Evolutionary conservation across 805 yeast genomes (phyloP), one percentile per base, ranked within the genome.

Genomic region (Suhomyces sp.): DNA sequence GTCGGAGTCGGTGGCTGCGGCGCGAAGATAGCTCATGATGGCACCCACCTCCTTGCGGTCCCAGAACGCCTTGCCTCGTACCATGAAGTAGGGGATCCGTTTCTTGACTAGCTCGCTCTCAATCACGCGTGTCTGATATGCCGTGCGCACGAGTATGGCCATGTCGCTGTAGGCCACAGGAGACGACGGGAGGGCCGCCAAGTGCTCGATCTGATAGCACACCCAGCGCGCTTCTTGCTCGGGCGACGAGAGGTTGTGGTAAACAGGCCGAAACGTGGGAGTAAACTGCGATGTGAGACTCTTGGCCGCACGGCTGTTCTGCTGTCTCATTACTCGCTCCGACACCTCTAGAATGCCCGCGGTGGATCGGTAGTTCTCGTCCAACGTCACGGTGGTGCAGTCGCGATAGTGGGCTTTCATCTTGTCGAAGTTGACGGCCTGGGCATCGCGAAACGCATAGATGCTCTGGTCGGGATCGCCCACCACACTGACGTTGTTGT

Each of bases 391-490:
- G 5, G 23, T 33, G 15, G 29, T 36, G 26, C 46, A 67, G 64
- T 42, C 59, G 57, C 22, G 15, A 36, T 81, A 79, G 53, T 72
- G 63, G 0, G 58, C 50, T 41, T 70, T 67, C 88, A 90, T 83
- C 12, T 72, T 72, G 41, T 70, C 70, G 60, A 92, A 89, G 60
- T 88, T 91, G 15, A 74, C 71, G 1, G 86, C 76, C 35, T 84
- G 83, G 0, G 97, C 97, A 61, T 86, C 84, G 55, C 98, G 74
- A 60, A 93, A 93, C 0, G 87, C 90, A 66, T 94, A 93, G 22
- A 93, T 93, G 63, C 96, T 86, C 68, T 93, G 99, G 67, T 94
- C 97, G 0, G 97, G 97, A 64, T 93, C 99, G 1, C 99, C 99
- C 2, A 93, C 97, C 1, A 91, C 85, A 0, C 97, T 89, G 7